Evolutionary conservation across 495 filamentous ascomycete species (phyloP).

Genomic region (Trichoderma parareesei): DNA sequence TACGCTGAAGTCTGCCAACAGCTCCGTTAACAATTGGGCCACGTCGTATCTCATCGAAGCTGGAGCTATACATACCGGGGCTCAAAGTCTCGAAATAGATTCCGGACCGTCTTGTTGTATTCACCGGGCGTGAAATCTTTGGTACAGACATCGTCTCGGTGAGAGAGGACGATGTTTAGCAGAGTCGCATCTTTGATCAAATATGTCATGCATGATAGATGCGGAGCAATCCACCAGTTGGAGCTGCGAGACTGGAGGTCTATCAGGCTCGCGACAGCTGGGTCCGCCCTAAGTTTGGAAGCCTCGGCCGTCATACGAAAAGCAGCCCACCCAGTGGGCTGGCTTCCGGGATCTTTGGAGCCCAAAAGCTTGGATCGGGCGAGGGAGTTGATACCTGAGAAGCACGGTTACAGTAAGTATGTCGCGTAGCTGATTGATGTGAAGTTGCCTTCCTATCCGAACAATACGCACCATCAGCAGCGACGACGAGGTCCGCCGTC

Average conservation of each 20-base stretch:
- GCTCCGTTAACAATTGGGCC: too few relatives aligned
- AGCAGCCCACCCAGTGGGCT: not conserved
- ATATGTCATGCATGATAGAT: slow-evolving; percentile 3
- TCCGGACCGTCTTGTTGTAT: not conserved
- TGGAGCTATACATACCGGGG: not conserved
- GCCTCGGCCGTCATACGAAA: slow-evolving; percentile 2
- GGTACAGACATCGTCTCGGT: slow-evolving; percentile 1
- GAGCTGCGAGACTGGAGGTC: slow-evolving; percentile 1
- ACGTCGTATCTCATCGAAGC: not conserved
- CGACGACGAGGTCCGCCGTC: not conserved
- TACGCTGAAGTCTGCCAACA: not conserved
- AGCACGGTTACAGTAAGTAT: not conserved
- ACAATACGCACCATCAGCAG: not conserved
- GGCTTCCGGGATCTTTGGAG: not conserved
- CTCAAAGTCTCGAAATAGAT: not conserved
- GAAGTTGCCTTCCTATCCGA: not conserved
- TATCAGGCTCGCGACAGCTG: not conserved
- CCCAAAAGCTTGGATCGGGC: not conserved
- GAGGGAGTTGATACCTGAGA: not conserved
- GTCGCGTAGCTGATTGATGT: not conserved
- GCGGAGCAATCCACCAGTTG: slow-evolving; percentile 1
- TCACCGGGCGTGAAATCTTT: not conserved
- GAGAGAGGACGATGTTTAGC: not conserved
- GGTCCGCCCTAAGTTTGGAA: not conserved
- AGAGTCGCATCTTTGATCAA: slow-evolving; percentile 2